Conservation (phyloP, 1,284 basidiomycete species). For the Ustilago curta region DNA sequence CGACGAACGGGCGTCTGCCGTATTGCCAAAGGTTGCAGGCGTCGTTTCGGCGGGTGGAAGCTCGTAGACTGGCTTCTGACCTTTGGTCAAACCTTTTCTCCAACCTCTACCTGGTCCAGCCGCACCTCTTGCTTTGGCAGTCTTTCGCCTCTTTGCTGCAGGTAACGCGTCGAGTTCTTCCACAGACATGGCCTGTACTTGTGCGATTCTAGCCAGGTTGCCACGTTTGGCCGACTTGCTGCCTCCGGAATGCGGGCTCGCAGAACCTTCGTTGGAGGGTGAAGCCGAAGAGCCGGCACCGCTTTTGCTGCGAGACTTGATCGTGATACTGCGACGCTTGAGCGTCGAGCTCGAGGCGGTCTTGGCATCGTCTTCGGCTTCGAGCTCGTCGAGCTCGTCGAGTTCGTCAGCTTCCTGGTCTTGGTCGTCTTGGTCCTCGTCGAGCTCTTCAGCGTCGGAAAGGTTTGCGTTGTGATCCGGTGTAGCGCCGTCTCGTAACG, state of each 20-base stretch:
- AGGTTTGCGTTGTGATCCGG: constrained; percentile 6
- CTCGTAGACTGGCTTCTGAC: constrained; percentile 65
- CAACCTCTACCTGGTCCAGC: constrained; percentile 66
- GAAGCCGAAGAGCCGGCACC: constrained; percentile 27
- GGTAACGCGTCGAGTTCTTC: constrained; percentile 67
- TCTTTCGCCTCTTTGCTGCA: constrained; percentile 65
- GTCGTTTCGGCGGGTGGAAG: constrained; percentile 49
- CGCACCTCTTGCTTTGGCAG: constrained; percentile 63
- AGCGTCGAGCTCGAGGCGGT: constrained; percentile 18
- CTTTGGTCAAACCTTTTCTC: constrained; percentile 67
- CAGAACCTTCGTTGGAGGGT: constrained; percentile 34
- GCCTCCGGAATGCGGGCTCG: constrained; percentile 24
- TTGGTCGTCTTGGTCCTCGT: constrained; percentile 27
- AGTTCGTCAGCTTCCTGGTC: constrained; percentile 46
- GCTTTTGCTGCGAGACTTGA: constrained; percentile 37
- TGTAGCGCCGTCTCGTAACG: constrained; percentile 7
- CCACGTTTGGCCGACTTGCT: constrained; percentile 22
- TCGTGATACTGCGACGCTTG: constrained; percentile 42
- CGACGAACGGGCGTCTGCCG: constrained; percentile 21
- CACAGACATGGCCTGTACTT: constrained; percentile 47
- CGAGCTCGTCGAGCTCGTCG: constrained; percentile 48
- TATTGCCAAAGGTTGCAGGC: constrained; percentile 46
- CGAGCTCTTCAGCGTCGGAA: constrained; percentile 24
- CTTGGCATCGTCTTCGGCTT: constrained; percentile 31
- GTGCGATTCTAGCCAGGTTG: constrained; percentile 26